phyloP scores from a whole-genome alignment of 257 asterid species.

The Nicotiana tabacum region DNA sequence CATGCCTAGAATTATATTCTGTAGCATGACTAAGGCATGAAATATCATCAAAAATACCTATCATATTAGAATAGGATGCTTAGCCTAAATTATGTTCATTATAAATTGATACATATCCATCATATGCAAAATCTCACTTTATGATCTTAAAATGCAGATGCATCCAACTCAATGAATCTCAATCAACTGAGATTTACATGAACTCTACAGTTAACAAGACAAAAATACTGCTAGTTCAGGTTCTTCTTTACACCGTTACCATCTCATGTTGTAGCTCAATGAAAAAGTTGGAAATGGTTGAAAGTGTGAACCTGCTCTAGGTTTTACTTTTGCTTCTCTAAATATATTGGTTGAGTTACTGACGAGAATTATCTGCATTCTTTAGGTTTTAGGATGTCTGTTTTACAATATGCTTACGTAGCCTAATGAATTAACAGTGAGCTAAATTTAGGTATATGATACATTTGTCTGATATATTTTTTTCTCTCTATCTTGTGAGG shows the following conservation, averaged over 20 bases:
- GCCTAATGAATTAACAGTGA: background rate
- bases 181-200: background rate
- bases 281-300: too few species aligned
- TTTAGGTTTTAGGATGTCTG: background rate
- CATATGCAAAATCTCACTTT: background rate
- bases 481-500: background rate
- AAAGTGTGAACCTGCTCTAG: background rate
- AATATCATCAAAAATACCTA: too few species aligned
- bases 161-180: background rate
- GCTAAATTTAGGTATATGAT: background rate
- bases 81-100: too few species aligned
- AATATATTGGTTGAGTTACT: too few species aligned
- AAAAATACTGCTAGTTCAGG: background rate
- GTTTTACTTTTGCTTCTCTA: background rate
- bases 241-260: background rate
- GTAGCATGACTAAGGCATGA: background rate
- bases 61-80: background rate
- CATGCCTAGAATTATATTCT: background rate
- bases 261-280: background rate
- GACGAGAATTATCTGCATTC: too few species aligned
- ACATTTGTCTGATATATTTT: too few species aligned
- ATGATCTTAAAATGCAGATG: background rate
- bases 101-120: too few species aligned
- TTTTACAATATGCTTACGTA: background rate
- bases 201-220: background rate